Evolutionary conservation across 164 flowering plant genomes (phyloP), one percentile per base, ranked within the genome.

Genomic region (grape (Vitis vinifera)): DNA sequence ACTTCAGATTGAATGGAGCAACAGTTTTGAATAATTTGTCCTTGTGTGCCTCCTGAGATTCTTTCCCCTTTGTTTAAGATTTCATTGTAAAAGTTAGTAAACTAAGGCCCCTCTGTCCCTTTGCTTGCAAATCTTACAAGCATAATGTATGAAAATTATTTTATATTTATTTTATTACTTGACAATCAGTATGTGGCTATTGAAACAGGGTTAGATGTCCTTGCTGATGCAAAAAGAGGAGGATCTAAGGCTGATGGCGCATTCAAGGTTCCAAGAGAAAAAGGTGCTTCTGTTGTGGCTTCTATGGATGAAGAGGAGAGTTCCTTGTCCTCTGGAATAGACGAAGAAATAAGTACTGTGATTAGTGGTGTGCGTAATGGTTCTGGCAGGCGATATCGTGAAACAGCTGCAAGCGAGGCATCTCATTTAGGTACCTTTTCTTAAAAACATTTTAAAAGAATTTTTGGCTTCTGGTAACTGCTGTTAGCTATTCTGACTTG

Each of bases 231-330:
- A 30, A 93, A 93, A 66, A 73, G 96, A 10, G 77, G 27, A 60
- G 91, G 51, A 65, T 71, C 87, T 56, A 84, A 82, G 68, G 78
- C 15, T 59, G 86, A 83, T 19, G 82, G 78, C 50, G 76, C 71
- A 17, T 95, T 93, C 70, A 95, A 90, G 79, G 88, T 87, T 17
- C 97, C 97, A 3, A 78, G 71, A 73, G 90, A 88, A 60, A 84
- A 78, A 70, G 71, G 73, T 61, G 51, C 83, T 58, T 84, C 91
- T 12, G 68, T 82, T 68, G 78, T 76, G 15, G 71, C 94, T 65
- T 84, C 91, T 23, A 30, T 84, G 10, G 90, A 87, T 70, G 99
- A 90, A 65, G 95, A 89, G 15, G 96, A 86, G 59, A 77, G 58
- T 11, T 65, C 78, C 55, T 69, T 60, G 55, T 47, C 68, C 10